These are phyloP conservation scores for Berkeleyomyces rouxiae DNA, from an alignment of 2,329 filamentous ascomycete genomes.

Conservation along the genomic window DNA sequence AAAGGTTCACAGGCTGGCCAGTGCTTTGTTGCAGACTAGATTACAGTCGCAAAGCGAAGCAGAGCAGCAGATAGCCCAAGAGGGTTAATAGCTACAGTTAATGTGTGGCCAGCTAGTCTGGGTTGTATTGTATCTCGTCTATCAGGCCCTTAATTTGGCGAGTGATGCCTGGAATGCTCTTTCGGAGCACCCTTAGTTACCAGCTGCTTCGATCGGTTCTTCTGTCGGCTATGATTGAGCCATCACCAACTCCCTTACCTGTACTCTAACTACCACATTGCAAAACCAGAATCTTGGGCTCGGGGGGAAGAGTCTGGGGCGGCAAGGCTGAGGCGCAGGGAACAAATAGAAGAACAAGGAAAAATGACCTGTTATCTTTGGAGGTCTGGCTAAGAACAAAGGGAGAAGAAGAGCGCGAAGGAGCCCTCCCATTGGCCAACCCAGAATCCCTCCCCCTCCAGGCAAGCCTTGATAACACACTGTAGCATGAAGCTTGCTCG, in stretches of 20 bases:
- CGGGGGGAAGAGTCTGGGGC: too few species aligned
- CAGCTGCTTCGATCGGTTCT: background rate
- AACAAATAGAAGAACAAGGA: background rate
- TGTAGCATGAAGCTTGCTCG: too few species aligned
- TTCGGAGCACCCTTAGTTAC: background rate
- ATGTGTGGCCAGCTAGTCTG: too few species aligned
- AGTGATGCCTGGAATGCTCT: background rate
- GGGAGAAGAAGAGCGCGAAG: too few species aligned
- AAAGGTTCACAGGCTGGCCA: background rate
- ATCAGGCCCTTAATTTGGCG: background rate
- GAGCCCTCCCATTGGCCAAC: too few species aligned
- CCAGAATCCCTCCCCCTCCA: too few species aligned
- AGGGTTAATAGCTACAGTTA: too few species aligned
- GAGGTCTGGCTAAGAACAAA: too few species aligned
- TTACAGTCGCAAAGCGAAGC: background rate
- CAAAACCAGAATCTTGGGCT: background rate
- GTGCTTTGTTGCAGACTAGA: slow-evolving; percentile 1
- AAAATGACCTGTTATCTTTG: background rate
- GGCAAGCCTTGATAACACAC: too few species aligned
- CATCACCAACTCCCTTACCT: too few species aligned
- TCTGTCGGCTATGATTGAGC: background rate
- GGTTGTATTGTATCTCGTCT: background rate
- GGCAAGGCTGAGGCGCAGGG: background rate
- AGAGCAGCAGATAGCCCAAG: background rate
- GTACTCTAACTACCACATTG: background rate